Percentiles rank a stretch among this genome's conserved stretches.
These are phyloP conservation scores for Volvariella volvacea DNA, from an alignment of 1,284 basidiomycete genomes.

Conservation along the genomic window DNA sequence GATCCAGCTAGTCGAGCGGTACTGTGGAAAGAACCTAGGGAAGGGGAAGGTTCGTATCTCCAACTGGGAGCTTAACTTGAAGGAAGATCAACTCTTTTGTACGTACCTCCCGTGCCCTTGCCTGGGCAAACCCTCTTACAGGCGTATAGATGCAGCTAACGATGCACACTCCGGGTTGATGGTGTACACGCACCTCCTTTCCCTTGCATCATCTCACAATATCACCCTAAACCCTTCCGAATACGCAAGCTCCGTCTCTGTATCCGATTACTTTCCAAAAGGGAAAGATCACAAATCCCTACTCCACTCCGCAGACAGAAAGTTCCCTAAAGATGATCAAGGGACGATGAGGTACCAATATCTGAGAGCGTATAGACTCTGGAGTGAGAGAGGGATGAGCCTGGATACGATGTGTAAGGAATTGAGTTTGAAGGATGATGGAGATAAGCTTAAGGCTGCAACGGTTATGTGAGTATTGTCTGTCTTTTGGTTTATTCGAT, in stretches of 20 bases:
- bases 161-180: slow-evolving; percentile 13
- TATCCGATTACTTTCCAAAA: background rate
- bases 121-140: background rate
- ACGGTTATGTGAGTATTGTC: slow-evolving; percentile 48
- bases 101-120: slow-evolving; percentile 11
- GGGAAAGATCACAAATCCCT: slow-evolving; percentile 1
- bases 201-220: slow-evolving; percentile 5
- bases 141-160: slow-evolving; percentile 13
- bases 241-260: background rate
- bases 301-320: background rate
- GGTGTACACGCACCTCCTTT: slow-evolving; percentile 10
- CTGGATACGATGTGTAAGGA: slow-evolving; percentile 43
- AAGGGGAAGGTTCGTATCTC: slow-evolving; percentile 49
- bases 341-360: slow-evolving; percentile 23
- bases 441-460: slow-evolving; percentile 31
- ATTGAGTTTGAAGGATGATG: slow-evolving; percentile 22
- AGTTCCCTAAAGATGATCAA: background rate
- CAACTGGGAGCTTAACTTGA: slow-evolving; percentile 51
- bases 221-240: background rate
- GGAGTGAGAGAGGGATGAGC: slow-evolving; percentile 37
- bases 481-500: background rate
- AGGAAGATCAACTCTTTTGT: slow-evolving; percentile 43
- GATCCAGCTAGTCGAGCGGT: slow-evolving; percentile 39
- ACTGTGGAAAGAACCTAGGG: slow-evolving; percentile 37
- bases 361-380: slow-evolving; percentile 50